phyloP scores from a whole-genome alignment of 2,329 filamentous ascomycete species.

The Aspergillus chevalieri region DNA sequence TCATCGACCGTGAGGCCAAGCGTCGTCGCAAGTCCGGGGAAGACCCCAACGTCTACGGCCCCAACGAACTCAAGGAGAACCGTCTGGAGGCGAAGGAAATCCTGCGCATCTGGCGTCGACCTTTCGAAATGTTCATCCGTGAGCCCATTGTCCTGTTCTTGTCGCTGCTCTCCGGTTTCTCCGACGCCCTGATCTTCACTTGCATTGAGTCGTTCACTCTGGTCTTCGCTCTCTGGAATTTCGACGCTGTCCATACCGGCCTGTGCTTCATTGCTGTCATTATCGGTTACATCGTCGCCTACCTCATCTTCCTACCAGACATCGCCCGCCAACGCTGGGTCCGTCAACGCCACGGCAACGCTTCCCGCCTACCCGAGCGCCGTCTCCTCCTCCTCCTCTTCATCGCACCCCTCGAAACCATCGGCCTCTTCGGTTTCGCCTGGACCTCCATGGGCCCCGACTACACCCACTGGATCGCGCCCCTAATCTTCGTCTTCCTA shows the following conservation, averaged over 20 bases:
- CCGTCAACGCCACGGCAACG: constrained; percentile 38
- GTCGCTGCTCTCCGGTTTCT: constrained; percentile 66
- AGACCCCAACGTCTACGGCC: constrained; percentile 60
- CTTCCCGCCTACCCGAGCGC: constrained; percentile 55
- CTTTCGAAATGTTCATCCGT: constrained; percentile 66
- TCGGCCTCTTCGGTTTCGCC: constrained; percentile 65
- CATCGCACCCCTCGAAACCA: constrained; percentile 54
- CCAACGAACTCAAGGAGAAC: constrained; percentile 44
- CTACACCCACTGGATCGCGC: constrained; percentile 62
- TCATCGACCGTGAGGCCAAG: constrained; percentile 55
- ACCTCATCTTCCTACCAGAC: constrained; percentile 47
- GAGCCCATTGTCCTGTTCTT: constrained; percentile 68
- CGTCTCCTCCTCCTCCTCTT: constrained; percentile 62
- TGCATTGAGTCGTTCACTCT: constrained; percentile 66
- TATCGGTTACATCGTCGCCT: constrained; percentile 52
- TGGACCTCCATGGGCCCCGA: constrained; percentile 61
- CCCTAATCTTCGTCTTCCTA: constrained; percentile 58
- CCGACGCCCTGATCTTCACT: constrained; percentile 71
- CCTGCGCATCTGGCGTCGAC: constrained; percentile 51
- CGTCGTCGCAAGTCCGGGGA: constrained; percentile 46
- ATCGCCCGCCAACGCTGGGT: constrained; percentile 38
- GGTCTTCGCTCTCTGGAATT: constrained; percentile 38
- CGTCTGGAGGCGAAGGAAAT: constrained; percentile 43
- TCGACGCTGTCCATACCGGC: constrained; percentile 14
- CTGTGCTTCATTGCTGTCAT: constrained; percentile 31